Evolutionary conservation across 345 rosid genomes (phyloP).

Genomic region (Pistacia vera): DNA sequence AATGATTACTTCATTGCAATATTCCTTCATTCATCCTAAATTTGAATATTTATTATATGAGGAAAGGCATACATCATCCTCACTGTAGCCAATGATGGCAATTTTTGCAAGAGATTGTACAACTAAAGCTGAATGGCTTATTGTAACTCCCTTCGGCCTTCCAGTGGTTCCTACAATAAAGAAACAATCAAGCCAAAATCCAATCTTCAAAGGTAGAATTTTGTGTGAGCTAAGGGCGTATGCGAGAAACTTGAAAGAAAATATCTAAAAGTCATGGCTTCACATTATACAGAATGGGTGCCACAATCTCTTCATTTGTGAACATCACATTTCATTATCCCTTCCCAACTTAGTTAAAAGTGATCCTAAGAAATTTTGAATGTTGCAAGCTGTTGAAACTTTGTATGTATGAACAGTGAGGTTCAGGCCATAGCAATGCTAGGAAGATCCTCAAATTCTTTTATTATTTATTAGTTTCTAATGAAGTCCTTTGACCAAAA

Average conservation of each 20-base stretch:
- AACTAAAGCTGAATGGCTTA: constrained; percentile 74
- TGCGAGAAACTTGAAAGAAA: background rate
- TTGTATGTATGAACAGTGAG: background rate
- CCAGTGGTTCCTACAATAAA: constrained; percentile 78
- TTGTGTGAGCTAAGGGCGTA: background rate
- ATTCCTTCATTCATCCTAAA: background rate
- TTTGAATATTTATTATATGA: background rate
- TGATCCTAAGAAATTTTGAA: background rate
- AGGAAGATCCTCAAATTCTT: background rate
- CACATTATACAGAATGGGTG: background rate
- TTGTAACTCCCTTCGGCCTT: constrained; percentile 76
- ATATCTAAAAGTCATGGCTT: background rate
- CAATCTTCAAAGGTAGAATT: background rate
- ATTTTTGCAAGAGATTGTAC: constrained; percentile 88
- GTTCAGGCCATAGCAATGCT: background rate
- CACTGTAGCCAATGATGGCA: constrained; percentile 73
- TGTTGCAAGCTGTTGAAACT: background rate
- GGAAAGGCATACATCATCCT: constrained; percentile 72
- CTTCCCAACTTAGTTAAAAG: background rate
- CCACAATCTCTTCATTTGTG: background rate
- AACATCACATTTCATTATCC: background rate
- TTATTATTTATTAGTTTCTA: background rate
- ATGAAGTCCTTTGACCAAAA: background rate
- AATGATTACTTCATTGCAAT: constrained; percentile 8
- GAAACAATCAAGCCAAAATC: constrained; percentile 18